Base-by-base conservation (phyloP, 495 filamentous ascomycete species). In the Astrothelium macrocarpum region DNA sequence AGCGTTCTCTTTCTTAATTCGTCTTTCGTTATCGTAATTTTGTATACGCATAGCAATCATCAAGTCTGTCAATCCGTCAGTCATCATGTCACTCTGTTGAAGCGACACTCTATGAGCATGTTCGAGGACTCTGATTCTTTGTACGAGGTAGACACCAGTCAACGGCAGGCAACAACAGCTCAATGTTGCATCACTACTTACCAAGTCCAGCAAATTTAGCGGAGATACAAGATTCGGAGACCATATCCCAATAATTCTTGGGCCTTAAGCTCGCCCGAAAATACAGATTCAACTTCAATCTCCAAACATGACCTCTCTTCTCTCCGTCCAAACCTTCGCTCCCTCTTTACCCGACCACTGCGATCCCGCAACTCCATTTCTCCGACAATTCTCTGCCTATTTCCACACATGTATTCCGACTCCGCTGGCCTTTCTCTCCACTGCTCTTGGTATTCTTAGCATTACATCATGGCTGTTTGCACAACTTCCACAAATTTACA, bases 401-500 rank as follows among this genome's bases (percentile, higher is more conserved):
- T 80, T 89, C 66, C 81, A 85, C 68, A 84, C 82, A 61, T 90
- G 87, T 75, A 72, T 89, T 16, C 87, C 87, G 18, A 86, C 83
- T 28, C 78, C 82, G 62, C 80, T 88, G 43, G 85, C 86, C 60
- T 76, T 89, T 64, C 71, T 87, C 65, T 90, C 87, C 49, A 85
- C 81, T 5, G 62, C 80, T n/a, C 76, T 89, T 43, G 87, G 87
- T 43, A 80, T 79, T 0, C 72, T 84, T 64, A 87, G 84, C 68
- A 89, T 90, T 42, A 67, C 84, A 43, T 84, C 87, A 59, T 90
- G 87, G 87, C 77, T 90, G n/a, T 90, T 88, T 69, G 87, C 87
- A 31, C 87, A 90, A 71, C 74, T 90, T 23, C 87, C 87, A 2
- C 87, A 90, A 67, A 87, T 90, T 49, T 85, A 81, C 73, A 88